Base-by-base conservation (phyloP, 139 green algal genomes). In the Pycnococcus provasolii region DNA sequence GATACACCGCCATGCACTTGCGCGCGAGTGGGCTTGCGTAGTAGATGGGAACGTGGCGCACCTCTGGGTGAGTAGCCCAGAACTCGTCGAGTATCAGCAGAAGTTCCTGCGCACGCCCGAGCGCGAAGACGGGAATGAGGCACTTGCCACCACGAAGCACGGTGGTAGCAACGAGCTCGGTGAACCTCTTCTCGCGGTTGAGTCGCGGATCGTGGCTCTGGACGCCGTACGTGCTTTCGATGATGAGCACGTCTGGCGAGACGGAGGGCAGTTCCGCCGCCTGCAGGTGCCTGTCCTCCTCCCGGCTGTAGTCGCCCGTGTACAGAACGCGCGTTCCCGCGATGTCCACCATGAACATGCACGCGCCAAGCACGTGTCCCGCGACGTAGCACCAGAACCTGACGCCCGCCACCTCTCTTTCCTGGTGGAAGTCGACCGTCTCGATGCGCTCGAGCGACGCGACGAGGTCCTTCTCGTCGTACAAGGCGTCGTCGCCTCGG, bases 291-390 rank as follows among this genome's bases (percentile, higher is more conserved):
- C 76, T 47, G 62, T 82, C 76, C 62, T 77, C 62, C 48, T 76
- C 62, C 3, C 76, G 57, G 15, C 42, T 69, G 54, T 78, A 81
- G 54, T 75, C 70, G 1, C 79, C 79, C 1, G 93, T 99, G 82
- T 99, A 99, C 51, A 99, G 83, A 64, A 88, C 77, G 41, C 86
- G 71, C 80, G 91, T 81, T 47, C 93, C 92, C 37, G 73, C 87
- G 37, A 98, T 89, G 70, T 97, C 87, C 37, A 99, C 87, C 81
- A 90, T 86, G 80, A 98, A 99, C 93, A 98, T 98, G 45, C 88
- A 90, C n/a, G 93, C 93, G 9, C 93, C 93, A 71, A 98, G 75
- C 54, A 98, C 92, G 73, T 99, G 93, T 1, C 92, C 93, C 0
- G 92, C 93, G 1, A 85, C 80, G 71, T 94, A 95, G 0, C 88